These are phyloP conservation scores for Pleurotus giganteus DNA, from an alignment of 768 basidiomycete genomes.

Conservation along the genomic window DNA sequence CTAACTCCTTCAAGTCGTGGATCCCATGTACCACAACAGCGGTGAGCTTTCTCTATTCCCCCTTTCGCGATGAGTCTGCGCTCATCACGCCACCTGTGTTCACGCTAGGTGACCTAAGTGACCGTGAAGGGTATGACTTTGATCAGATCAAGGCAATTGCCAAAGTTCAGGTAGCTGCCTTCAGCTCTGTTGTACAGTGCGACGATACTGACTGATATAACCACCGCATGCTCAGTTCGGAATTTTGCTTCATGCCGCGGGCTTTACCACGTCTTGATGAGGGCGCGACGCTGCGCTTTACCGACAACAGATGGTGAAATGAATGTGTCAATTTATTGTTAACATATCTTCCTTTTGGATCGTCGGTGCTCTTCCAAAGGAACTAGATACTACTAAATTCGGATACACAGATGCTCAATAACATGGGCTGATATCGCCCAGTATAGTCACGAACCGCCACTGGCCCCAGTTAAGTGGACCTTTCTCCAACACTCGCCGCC, in stretches of 20 bases:
- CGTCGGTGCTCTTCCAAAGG: too few species aligned
- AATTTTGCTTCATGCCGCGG: slow-evolving; percentile 12
- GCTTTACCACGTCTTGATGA: not conserved
- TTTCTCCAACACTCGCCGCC: too few species aligned
- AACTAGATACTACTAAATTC: too few species aligned
- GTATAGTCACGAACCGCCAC: too few species aligned
- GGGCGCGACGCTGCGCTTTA: too few species aligned
- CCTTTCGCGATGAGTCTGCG: slow-evolving; percentile 2
- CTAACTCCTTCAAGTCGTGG: slow-evolving; percentile 51
- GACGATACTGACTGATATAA: not conserved
- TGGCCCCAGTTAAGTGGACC: too few species aligned
- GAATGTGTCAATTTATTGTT: too few species aligned
- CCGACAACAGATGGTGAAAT: too few species aligned
- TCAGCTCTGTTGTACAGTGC: not conserved
- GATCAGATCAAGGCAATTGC: slow-evolving; percentile 80
- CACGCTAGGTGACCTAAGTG: slow-evolving; percentile 65
- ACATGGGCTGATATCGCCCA: too few species aligned
- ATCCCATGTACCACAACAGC: slow-evolving; percentile 89
- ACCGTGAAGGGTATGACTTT: slow-evolving; percentile 80
- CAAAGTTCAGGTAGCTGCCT: slow-evolving; percentile 68
- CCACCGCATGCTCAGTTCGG: slow-evolving; percentile 13
- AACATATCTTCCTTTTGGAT: too few species aligned
- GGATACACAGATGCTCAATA: too few species aligned
- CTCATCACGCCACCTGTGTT: not conserved
- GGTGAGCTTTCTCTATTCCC: slow-evolving; percentile 35